Base-by-base conservation (phyloP, 805 yeast genomes). In the Saturnispora serradocipensis region DNA sequence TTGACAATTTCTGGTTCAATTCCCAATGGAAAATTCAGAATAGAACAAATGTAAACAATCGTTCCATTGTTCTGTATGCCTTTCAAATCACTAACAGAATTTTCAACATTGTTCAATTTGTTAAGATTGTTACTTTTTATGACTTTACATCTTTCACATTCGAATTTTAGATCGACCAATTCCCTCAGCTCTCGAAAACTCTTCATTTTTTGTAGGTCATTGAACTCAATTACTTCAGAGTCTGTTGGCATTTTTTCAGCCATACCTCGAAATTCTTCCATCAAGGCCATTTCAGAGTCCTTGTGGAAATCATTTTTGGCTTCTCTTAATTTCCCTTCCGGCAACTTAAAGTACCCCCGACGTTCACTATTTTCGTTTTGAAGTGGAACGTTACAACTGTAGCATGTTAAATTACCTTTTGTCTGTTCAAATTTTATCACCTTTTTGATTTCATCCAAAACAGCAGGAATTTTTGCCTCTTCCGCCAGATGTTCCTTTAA, bases 21-120 rank as follows among this genome's bases (percentile, higher is more conserved):
- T 6, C 82, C 73, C 40, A 84, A 67, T 1, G 97, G 96, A 61
- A 87, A 86, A 57, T 87, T 95, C 13, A 75, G 64, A 1, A 85
- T 80, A 35, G 85, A 82, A 9, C 84, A 69, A 1, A 86, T 79
- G 60, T 84, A 82, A 2, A 83, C 74, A 1, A 84, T 57, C 8
- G 72, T 72, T 3, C 78, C 74, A 32, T 65, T 58, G 3, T 58
- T 59, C 2, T 82, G 88, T 22, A 77, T 68, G 2, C 55, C 52
- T 5, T 58, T 56, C 51, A 71, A 48, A 1, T 74, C 64, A 4
- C 67, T 64, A 1, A 10, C 8, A 8, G 25, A 38, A 7, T 9
- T 20, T 38, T 38, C 42, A 18, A 38, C 11, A 25, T 53, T 49
- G 15, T 10, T 24, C 30, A 50, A 15, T 22, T 40, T 36, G 22